A percentile compares a stretch with the other conserved stretches of the same genome.
Conservation (phyloP, 306 rosid genomes). For the Fragaria ananassa region DNA sequence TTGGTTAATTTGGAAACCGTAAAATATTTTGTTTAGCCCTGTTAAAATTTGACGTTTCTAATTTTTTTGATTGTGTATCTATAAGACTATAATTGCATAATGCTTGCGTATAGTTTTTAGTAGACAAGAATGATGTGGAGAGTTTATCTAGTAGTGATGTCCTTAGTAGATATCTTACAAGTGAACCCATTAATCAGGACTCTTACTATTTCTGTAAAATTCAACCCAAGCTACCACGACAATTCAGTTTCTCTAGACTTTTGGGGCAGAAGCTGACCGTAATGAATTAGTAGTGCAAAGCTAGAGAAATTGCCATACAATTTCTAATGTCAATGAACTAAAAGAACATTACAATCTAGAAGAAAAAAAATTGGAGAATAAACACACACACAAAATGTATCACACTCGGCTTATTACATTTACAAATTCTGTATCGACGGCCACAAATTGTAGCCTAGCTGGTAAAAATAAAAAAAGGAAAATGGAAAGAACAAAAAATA, state of each 20-base stretch:
- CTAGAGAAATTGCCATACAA: background rate
- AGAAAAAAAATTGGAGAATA: background rate
- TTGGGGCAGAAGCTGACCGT: too few species aligned
- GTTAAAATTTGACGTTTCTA: too few species aligned
- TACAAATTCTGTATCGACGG: background rate
- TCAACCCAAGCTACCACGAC: background rate
- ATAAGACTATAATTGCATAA: too few species aligned
- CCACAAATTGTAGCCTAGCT: background rate
- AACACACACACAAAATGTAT: background rate
- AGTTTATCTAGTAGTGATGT: background rate
- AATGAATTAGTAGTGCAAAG: background rate
- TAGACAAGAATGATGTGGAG: background rate
- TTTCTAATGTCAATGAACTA: background rate
- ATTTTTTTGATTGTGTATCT: too few species aligned
- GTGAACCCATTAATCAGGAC: background rate
- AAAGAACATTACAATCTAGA: too few species aligned
- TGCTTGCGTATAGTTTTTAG: too few species aligned
- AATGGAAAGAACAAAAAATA: background rate
- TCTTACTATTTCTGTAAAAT: too few species aligned
- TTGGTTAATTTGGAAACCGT: background rate
- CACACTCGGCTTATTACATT: background rate
- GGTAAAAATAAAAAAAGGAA: background rate
- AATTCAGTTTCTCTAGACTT: background rate
- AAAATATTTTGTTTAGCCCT: too few species aligned
- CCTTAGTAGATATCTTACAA: too few species aligned